Evolutionary conservation across 2,329 filamentous ascomycete genomes (phyloP), one percentile per base, ranked within the genome.

Genomic region (Neoscytalidium dimidiatum): DNA sequence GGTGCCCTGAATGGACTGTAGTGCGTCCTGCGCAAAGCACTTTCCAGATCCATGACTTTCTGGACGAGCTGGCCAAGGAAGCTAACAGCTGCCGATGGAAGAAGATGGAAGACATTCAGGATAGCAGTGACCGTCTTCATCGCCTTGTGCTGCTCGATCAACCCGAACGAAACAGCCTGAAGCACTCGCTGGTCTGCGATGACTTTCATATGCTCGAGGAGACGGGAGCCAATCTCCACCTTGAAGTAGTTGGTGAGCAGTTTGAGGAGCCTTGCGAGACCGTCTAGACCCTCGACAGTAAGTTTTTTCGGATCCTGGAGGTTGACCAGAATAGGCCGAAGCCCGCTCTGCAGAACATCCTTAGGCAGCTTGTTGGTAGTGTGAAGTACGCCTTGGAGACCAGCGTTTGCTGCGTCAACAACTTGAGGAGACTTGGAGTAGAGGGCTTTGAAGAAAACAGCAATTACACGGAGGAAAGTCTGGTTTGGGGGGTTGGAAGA

Each of bases 161-260:
- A 89, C 1, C 90, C 94, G 77, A 99, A 99, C 0, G 94, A 97
- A 1, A 95, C 92, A 72, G 94, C 92, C 75, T 98, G 94, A 69
- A 98, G 81, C 14, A 88, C 85, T 60, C 83, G 85, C 2, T 91
- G 86, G 66, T 97, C 93, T 1, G 94, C 94, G 68, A 99, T 93
- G 11, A 90, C 87, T 74, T 94, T 94, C 78, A 97, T 90, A 72
- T 99, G 95, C 68, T 98, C 94, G 9, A 99, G 83, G n/a, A 99
- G 81, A 26, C 95, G 88, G 23, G 92, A 87, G 6, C 95, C 96
- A 62, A 99, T 99, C 75, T 99, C 95, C 0, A 98, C 94, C 79
- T 99, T 99, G 80, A 99, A 99, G 77, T 99, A 99, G 66, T 95
- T 98, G 0, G 94, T 99, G 19, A 99, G 83, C 1, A 99, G 84